A percentile compares a stretch with the other conserved stretches of the same genome.
Evolutionary conservation across 108 stramenopile species (phyloP).

Genomic region (Nitzschia inconspicua): DNA sequence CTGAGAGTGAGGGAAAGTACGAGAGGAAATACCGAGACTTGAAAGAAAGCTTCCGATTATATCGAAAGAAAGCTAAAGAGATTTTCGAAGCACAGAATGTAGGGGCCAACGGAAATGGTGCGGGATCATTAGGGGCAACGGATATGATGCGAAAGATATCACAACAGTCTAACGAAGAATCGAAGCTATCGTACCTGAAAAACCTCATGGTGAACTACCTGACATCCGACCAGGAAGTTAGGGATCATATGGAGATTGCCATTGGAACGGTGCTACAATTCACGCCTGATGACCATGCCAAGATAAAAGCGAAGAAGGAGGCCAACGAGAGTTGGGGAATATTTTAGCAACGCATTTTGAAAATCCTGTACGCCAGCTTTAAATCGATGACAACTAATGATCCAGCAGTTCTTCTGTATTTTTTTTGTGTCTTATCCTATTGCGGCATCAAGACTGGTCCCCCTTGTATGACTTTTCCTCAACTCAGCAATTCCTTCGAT

Average conservation of each 20-base stretch:
- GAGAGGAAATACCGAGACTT: conserved; percentile 86
- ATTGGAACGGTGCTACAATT: conserved; percentile 87
- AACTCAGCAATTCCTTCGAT: too few relatives aligned
- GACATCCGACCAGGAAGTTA: conserved; percentile 57
- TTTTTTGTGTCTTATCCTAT: too few relatives aligned
- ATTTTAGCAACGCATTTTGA: background rate
- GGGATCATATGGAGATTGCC: conserved; percentile 85
- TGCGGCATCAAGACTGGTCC: too few relatives aligned
- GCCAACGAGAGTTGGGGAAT: conserved; percentile 57
- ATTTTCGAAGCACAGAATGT: conserved; percentile 77
- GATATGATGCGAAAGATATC: conserved; percentile 23
- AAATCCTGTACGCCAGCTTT: too few relatives aligned
- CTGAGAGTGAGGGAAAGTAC: conserved; percentile 59
- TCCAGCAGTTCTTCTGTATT: too few relatives aligned
- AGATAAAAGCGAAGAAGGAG: conserved; percentile 70
- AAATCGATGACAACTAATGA: too few relatives aligned
- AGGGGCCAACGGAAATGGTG: conserved; percentile 8
- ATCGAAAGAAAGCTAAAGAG: conserved; percentile 90
- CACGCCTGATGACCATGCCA: conserved; percentile 60
- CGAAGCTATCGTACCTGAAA: conserved; percentile 72
- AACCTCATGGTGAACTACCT: conserved; percentile 89
- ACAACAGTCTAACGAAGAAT: conserved; percentile 33
- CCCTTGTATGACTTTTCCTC: too few relatives aligned
- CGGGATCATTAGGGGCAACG: conserved; percentile 16
- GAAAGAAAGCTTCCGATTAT: conserved; percentile 87